Evolutionary conservation across 2,329 filamentous ascomycete genomes (phyloP), one percentile per base, ranked within the genome.

Genomic region (Scolecobasidium constrictum): DNA sequence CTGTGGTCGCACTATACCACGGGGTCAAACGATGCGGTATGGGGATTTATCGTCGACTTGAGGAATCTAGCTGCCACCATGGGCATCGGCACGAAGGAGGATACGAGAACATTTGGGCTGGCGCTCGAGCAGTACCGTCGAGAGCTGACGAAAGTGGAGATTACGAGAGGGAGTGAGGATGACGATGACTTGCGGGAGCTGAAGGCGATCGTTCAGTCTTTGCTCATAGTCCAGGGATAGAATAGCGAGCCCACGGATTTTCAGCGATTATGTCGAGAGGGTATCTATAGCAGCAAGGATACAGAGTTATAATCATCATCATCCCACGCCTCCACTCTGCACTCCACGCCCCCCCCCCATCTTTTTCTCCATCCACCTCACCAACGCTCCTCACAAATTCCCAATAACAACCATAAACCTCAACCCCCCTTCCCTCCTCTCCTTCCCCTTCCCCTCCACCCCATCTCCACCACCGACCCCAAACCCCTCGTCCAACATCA

Each of bases 321-420:
- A 9, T 9, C 26, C 9, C 26, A 31, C 9, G 15, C 26, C 9
- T 9, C 9, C 26, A 9, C 15, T 9, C 15, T 31, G 26, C 9
- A 31, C 9, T 31, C 15, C 15, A 9, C 9, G 9, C 26, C 15
- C 15, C 26, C 9, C 15, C 9, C 26, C 15, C 26, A 31, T 9
- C 9, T 31, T n/a, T 9, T 31, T 9, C 26, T 9, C 9, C 9
- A 9, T 9, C 26, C 9, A 36, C 9, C 35, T 12, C 35, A 36
- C 17, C 11, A 9, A 12, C 9, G 18, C 37, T 11, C 7, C 15
- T 41, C 18, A 65, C 36, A 64, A 54, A 56, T 70, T 72, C 48
- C 73, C 73, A 57, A 76, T 72, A 13, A 76, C 72, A 40, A 76
- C 71, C 72, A 75, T 75, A 49, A 76, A 77, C 53, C 73, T 60